Conservation (phyloP, 768 basidiomycete genomes). For the Xerocomus brunneocitrinus region DNA sequence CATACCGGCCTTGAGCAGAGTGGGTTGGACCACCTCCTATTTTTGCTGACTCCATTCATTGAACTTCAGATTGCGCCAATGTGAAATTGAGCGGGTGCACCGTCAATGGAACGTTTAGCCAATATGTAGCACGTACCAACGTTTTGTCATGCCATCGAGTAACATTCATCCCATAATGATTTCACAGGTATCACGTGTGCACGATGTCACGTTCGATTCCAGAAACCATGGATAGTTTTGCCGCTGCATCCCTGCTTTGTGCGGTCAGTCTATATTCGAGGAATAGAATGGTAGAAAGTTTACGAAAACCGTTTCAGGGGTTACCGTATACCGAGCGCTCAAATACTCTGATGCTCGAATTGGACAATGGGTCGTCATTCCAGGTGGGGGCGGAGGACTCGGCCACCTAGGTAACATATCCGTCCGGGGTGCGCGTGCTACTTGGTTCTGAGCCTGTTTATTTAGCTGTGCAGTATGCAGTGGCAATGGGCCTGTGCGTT, state of each 20-base stretch:
- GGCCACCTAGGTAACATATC: constrained; percentile 62
- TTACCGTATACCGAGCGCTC: constrained; percentile 84
- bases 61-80: constrained; percentile 49
- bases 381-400: constrained; percentile 78
- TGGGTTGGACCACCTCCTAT: constrained; percentile 24
- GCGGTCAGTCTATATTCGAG: constrained; percentile 39
- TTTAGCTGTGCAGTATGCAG: too few relatives aligned
- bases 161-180: background rate
- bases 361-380: constrained; percentile 73
- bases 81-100: constrained; percentile 65
- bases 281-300: background rate
- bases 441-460: background rate
- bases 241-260: constrained; percentile 72
- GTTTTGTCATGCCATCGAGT: background rate
- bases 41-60: background rate
- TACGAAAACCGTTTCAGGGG: constrained; percentile 40
- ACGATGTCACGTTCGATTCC: constrained; percentile 81
- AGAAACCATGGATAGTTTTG: constrained; percentile 55
- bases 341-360: constrained; percentile 62
- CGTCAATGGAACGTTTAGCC: constrained; percentile 71
- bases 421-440: too few relatives aligned
- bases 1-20: constrained; percentile 73
- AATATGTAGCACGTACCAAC: constrained; percentile 49
- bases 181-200: constrained; percentile 57
- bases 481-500: too few relatives aligned